A percentile compares a stretch with the other conserved stretches of the same genome.
Evolutionary conservation across 768 basidiomycete genomes (phyloP).

Genomic region (Mycena polygramma): DNA sequence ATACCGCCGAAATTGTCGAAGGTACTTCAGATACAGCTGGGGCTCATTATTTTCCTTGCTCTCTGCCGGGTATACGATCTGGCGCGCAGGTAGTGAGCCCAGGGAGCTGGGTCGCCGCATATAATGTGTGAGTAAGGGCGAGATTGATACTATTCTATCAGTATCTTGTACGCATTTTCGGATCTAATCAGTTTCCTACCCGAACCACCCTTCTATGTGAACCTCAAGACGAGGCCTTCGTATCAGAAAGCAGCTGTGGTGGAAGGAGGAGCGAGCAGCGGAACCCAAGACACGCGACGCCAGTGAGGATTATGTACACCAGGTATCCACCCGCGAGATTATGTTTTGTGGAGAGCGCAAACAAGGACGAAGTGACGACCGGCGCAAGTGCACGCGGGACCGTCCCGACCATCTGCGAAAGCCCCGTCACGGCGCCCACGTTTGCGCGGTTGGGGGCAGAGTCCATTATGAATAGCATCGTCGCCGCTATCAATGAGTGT

Average conservation of each 20-base stretch:
- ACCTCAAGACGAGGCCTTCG: neutral
- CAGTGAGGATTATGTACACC: conserved; percentile 13
- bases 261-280: conserved; percentile 16
- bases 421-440: conserved; percentile 14
- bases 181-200: no score
- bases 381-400: conserved; percentile 23
- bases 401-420: conserved; percentile 22
- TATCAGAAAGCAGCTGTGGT: conserved; percentile 1
- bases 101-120: no score
- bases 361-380: conserved; percentile 21
- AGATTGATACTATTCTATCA: no score
- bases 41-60: no score
- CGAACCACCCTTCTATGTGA: no score
- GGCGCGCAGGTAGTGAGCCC: no score
- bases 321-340: conserved; percentile 15
- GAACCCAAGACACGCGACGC: neutral
- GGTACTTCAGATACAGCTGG: no score
- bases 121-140: no score
- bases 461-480: conserved; percentile 23
- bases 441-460: conserved; percentile 9
- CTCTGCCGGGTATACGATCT: no score
- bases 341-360: conserved; percentile 22
- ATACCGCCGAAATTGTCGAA: no score
- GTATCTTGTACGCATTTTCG: no score
- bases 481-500: conserved; percentile 5